phyloP scores from a whole-genome alignment of 192 early-diverging fungal genomes.

The Diversispora epigaea region DNA sequence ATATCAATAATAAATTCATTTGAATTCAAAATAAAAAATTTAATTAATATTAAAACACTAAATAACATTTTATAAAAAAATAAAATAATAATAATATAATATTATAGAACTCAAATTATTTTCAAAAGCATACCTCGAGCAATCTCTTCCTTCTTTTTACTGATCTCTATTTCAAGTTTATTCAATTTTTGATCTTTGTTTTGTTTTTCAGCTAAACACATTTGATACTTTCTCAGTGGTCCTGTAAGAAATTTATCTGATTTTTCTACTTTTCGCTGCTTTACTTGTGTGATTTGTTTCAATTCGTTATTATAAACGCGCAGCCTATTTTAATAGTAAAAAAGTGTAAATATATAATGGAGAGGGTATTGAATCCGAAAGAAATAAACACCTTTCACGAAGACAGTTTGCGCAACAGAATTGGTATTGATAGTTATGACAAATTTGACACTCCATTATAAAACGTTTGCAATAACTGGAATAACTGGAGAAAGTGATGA shows the following conservation, averaged over 20 bases:
- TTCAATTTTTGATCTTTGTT: constrained; percentile 19
- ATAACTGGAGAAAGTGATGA: too few species aligned
- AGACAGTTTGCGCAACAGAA: constrained; percentile 29
- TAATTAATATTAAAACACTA: not conserved
- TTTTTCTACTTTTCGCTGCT: constrained; percentile 11
- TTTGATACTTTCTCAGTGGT: not conserved
- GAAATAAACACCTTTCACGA: constrained; percentile 6
- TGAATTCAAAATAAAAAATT: not conserved
- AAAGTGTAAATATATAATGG: not conserved
- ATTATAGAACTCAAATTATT: not conserved
- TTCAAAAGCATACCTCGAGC: constrained; percentile 13
- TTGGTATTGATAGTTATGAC: constrained; percentile 25
- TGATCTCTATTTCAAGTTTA: constrained; percentile 1
- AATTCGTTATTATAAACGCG: not conserved
- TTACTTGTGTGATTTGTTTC: constrained; percentile 18
- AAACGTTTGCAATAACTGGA: too few species aligned
- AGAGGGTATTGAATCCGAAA: not conserved
- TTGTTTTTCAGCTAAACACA: constrained; percentile 25
- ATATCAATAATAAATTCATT: not conserved
- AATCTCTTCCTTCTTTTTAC: constrained; percentile 22
- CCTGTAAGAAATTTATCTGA: constrained; percentile 16
- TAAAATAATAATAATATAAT: not conserved
- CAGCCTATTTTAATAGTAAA: constrained; percentile 1
- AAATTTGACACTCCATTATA: constrained; percentile 31
- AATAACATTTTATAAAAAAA: not conserved